These are phyloP conservation scores for Petunia axillaris DNA, from an alignment of 257 asterid species.

Conservation along the genomic window DNA sequence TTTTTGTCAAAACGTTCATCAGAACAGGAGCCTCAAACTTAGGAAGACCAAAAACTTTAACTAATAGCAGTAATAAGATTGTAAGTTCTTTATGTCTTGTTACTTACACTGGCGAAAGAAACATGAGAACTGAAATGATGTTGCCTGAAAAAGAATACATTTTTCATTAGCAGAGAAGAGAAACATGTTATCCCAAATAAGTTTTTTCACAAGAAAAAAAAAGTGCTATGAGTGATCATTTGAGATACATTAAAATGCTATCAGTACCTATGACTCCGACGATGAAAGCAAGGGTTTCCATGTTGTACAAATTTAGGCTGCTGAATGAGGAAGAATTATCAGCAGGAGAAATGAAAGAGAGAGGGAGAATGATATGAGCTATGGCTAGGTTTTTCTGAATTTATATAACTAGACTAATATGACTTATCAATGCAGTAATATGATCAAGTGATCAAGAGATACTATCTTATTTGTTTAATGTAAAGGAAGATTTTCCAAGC, in stretches of 20 bases:
- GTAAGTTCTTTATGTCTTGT: not conserved
- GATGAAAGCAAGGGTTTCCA: conserved; percentile 17
- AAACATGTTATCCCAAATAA: not conserved
- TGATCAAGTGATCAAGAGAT: not conserved
- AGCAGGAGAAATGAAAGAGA: not conserved
- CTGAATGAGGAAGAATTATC: not conserved
- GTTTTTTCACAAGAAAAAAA: not conserved
- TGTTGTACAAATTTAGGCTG: not conserved
- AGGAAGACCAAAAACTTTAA: not conserved
- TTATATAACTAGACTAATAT: not conserved
- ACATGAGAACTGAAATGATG: conserved; percentile 37
- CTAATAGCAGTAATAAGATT: not conserved
- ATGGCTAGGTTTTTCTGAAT: not conserved
- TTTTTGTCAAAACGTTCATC: not conserved
- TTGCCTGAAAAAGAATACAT: conserved; percentile 29
- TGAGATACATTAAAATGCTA: not conserved
- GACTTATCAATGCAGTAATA: not conserved
- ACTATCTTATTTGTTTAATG: not conserved
- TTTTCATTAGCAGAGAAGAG: not conserved
- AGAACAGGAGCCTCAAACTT: not conserved
- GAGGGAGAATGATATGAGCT: not conserved
- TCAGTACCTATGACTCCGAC: not conserved
- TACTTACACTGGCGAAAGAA: conserved; percentile 46
- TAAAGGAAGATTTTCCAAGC: not conserved
- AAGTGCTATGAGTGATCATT: not conserved